A percentile compares a stretch with the other conserved stretches of the same genome.
phyloP scores from a whole-genome alignment of 140 eudicot genomes.

The Flaveria floridana region DNA sequence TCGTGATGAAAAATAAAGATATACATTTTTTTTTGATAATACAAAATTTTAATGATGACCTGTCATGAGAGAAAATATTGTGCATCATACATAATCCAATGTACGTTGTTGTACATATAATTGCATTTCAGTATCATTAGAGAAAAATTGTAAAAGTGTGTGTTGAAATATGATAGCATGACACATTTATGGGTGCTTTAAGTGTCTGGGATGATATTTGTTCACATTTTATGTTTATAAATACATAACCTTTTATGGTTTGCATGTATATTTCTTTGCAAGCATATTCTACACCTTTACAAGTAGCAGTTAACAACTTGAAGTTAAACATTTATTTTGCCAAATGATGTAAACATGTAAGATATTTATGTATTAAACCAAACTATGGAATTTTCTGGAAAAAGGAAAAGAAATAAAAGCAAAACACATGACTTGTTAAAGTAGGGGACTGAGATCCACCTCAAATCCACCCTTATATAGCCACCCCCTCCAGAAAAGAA shows the following conservation, averaged over 20 bases:
- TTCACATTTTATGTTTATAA: neutral
- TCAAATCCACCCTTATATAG: neutral
- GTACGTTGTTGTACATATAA: too few relatives aligned
- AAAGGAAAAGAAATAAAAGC: neutral
- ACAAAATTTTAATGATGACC: too few relatives aligned
- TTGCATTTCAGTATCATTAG: too few relatives aligned
- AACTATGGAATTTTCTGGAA: constrained; percentile 1
- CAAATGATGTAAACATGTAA: neutral
- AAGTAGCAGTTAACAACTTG: neutral
- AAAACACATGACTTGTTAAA: neutral
- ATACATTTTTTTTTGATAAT: too few relatives aligned
- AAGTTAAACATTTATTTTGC: neutral
- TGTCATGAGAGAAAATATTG: too few relatives aligned
- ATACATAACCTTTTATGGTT: neutral
- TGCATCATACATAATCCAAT: too few relatives aligned
- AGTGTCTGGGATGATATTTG: neutral
- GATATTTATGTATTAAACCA: neutral
- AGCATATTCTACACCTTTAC: neutral
- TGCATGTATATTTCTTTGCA: neutral
- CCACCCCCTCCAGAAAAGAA: neutral
- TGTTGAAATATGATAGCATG: neutral
- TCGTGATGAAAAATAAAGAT: too few relatives aligned
- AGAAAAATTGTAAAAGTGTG: too few relatives aligned
- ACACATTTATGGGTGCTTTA: neutral
- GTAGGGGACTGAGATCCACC: neutral